Evolutionary conservation across 768 basidiomycete species (phyloP), one percentile per base, ranked within the genome.

Genomic region (Clitopilus passeckerianus): DNA sequence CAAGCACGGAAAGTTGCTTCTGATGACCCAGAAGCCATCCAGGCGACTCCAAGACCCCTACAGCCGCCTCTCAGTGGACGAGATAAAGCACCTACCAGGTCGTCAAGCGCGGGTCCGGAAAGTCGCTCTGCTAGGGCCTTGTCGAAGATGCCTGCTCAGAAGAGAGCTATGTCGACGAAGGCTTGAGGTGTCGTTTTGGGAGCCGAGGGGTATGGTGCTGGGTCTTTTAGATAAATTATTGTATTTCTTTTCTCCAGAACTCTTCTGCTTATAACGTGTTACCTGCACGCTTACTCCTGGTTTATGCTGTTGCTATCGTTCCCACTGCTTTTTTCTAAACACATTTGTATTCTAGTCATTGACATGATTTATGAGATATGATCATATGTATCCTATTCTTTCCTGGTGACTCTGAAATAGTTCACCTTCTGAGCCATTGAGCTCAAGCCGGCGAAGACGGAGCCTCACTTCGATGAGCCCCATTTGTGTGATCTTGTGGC

Each of bases 1-100:
- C 96, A 98, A 74, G 93, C 92, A 6, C 75, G 81, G 34, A 81
- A 82, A 64, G 69, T 78, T 16, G 65, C 62, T 10, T 62, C 62
- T 5, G 57, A 57, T 18, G 35, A 56, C 0, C 46, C 37, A 27
- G 58, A 60, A 34, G 58, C 58, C 22, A 54, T 23, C 52, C 24
- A 55, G 33, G 30, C 14, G 6, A n/a, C 50, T 56, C 34, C 55
- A 60, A 1, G 63, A 30, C 27, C 59, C 6, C 63, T 61, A 1
- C 53, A 63, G 16, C 24, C 56, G 34, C 60, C 59, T 18, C 41
- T 37, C 15, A 54, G 56, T 5, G 58, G 52, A 7, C 52, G 57
- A 12, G 57, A 57, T 24, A 34, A 59, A n/a, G 18, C 41, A n/a
- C 57, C 15, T 24, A 15, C 53, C 14, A 35, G 58, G 43, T 57